A percentile compares a stretch with the other conserved stretches of the same genome.
phyloP scores from a whole-genome alignment of 108 stramenopile genomes.

The Nitzschia inconspicua region DNA sequence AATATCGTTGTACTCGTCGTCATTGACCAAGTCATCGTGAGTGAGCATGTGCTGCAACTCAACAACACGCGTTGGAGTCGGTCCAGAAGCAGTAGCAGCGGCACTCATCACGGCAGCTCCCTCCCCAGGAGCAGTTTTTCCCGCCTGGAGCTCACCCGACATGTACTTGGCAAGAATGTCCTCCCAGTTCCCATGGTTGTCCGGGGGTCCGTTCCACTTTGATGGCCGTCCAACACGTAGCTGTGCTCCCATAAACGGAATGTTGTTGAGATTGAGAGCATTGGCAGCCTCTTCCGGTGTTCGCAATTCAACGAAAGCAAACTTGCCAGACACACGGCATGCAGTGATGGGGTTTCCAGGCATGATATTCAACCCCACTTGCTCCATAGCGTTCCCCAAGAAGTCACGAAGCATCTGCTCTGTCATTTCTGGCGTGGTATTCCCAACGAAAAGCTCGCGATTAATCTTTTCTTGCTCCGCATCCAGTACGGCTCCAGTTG shows the following conservation, averaged over 20 bases:
- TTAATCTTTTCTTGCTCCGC: constrained; percentile 74
- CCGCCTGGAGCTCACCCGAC: constrained; percentile 69
- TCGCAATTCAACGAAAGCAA: constrained; percentile 90
- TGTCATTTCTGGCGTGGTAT: constrained; percentile 92
- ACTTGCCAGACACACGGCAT: constrained; percentile 86
- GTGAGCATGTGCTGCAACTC: constrained; percentile 91
- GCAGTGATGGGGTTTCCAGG: constrained; percentile 86
- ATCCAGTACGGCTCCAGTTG: constrained; percentile 46
- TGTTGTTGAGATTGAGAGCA: constrained; percentile 91
- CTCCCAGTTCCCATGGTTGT: constrained; percentile 91
- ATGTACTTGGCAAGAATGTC: constrained; percentile 92
- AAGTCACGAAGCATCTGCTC: constrained; percentile 82
- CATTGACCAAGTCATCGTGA: constrained; percentile 72
- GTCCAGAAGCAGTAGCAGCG: constrained; percentile 17
- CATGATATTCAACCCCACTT: constrained; percentile 73
- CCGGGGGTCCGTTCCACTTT: constrained; percentile 87
- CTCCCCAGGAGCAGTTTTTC: constrained; percentile 26
- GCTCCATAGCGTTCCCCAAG: constrained; percentile 81
- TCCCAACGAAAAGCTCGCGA: constrained; percentile 92
- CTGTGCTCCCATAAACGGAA: constrained; percentile 87
- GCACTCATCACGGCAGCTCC: constrained; percentile 20
- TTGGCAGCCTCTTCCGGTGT: constrained; percentile 82
- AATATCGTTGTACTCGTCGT: constrained; percentile 85
- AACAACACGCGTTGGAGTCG: constrained; percentile 50
- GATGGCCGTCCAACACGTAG: constrained; percentile 87